Evolutionary conservation across 129 eudicot species (phyloP), one percentile per base, ranked within the genome.

Genomic region (Heracleum sosnowskyi): DNA sequence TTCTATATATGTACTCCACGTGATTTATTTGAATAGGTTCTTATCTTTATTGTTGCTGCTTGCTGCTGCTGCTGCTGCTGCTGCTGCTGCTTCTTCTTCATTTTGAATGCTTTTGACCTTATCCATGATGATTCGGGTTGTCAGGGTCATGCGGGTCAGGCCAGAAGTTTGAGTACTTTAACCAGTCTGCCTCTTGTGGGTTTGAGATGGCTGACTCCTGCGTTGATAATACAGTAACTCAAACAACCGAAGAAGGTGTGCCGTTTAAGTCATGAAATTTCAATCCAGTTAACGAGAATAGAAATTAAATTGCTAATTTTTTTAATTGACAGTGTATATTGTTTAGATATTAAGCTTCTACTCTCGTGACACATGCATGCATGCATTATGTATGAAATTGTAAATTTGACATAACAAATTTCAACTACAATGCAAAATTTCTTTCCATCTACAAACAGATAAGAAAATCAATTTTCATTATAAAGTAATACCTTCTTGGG

Each of bases 131-230:
- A 90, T 92, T 85, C 76, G 90, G 91, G 82, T 90, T 84, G 88
- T 87, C 94, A 76, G 93, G 95, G 81, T 95, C 99, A 75, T 87
- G 96, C 99, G 77, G 77, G 60, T 95, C 99, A 73, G 89, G 96
- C 99, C 99, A 95, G 86, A 87, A 95, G 80, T 83, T 75, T 57
- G 99, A 92, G 94, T 88, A 91, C 88, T 95, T 95, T 86, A 95
- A 77, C 99, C 97, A 92, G 40, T 95, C 99, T 81, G 97, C 88
- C 69, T 95, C 99, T 78, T 90, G 96, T 79, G 86, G 81, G 74
- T 90, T 88, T 79, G 87, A 79, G 40, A 87, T 83, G 22, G 96
- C 73, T 77, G 90, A 82, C 84, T 90, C 98, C 98, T 94, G 96
- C 91, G 70, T 74, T 20, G 0, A 12, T 44, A 24, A 47, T 53